Conservation (phyloP, 352 stramenopile genomes). For the Phytophthora chlamydospora region DNA sequence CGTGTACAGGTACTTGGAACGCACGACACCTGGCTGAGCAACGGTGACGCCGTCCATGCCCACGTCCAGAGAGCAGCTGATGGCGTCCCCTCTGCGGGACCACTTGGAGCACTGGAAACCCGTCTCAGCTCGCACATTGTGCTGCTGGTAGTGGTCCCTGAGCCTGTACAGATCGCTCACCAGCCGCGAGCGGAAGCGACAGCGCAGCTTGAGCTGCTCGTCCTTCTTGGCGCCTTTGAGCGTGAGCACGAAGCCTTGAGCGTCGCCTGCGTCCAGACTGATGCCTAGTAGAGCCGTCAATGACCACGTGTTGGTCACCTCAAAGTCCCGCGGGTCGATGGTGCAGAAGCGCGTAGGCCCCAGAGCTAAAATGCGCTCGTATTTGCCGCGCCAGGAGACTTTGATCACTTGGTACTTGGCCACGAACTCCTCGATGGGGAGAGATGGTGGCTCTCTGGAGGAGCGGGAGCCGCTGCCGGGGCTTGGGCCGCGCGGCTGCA, state of each 20-base stretch:
- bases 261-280: slow-evolving; percentile 63
- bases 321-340: slow-evolving; percentile 87
- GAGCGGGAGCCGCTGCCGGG: slow-evolving; percentile 12
- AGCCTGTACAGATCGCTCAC: slow-evolving; percentile 83
- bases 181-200: slow-evolving; percentile 74
- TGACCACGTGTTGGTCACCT: slow-evolving; percentile 89
- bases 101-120: slow-evolving; percentile 73
- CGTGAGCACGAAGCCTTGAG: slow-evolving; percentile 60
- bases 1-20: slow-evolving; percentile 82
- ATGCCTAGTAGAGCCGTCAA: slow-evolving; percentile 61
- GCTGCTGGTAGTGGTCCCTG: slow-evolving; percentile 59
- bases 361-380: slow-evolving; percentile 87
- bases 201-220: slow-evolving; percentile 81
- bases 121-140: slow-evolving; percentile 34
- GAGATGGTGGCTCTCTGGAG: neutral
- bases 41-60: slow-evolving; percentile 64
- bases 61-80: slow-evolving; percentile 64
- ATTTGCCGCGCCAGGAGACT: slow-evolving; percentile 85
- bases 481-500: slow-evolving; percentile 6
- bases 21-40: slow-evolving; percentile 38
- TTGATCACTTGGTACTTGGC: slow-evolving; percentile 89
- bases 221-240: slow-evolving; percentile 85
- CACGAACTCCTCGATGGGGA: slow-evolving; percentile 80
- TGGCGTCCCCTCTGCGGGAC: slow-evolving; percentile 47
- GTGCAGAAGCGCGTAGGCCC: slow-evolving; percentile 83